Base-by-base conservation (phyloP, 495 filamentous ascomycete species). In the Podospora pseudopauciseta region DNA sequence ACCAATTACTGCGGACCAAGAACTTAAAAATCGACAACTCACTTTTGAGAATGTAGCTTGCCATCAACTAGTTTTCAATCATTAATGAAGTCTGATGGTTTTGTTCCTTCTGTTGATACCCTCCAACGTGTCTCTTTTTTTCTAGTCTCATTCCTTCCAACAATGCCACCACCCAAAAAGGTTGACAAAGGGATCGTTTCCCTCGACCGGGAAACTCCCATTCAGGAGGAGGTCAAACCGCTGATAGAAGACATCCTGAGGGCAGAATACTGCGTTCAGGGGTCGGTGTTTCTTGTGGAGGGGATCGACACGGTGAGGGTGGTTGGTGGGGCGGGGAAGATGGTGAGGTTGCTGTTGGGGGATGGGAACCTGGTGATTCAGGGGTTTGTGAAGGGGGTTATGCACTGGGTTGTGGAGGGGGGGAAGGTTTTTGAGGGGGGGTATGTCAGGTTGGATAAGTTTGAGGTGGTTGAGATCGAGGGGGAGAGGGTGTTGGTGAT, bases 321-420 rank as follows among this genome's bases (percentile, higher is more conserved):
- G 19, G n/a, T 13, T 2, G n/a, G n/a, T 26, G 55, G 57, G 19
- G 53, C 26, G 34, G 60, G 53, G 11, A 56, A 49, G 19, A 56
- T 9, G 32, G 64, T 81, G 5, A 66, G 77, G 5, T 34, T 84
- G 64, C 34, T 83, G 16, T 70, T 84, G 0, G 79, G 81, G 7
- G 81, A 84, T 57, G 81, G 81, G 1, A 75, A 82, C 66, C 69
- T 83, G 53, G 80, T 79, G 54, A 71, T 84, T 34, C 81, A 84
- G 69, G 81, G 80, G 23, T 72, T 84, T 60, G 58, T 81, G 30
- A 66, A 71, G 15, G 67, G 73, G 16, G 77, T 77, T 59, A 75
- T 79, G 30, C 78, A 81, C 11, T 69, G 73, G 39, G 72, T 80
- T 15, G 67, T 82, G 9, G 81, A 84, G 28, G 28, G 65, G 20